These are phyloP conservation scores for Drosera capensis DNA, from an alignment of 148 eudicot species.

Conservation along the genomic window DNA sequence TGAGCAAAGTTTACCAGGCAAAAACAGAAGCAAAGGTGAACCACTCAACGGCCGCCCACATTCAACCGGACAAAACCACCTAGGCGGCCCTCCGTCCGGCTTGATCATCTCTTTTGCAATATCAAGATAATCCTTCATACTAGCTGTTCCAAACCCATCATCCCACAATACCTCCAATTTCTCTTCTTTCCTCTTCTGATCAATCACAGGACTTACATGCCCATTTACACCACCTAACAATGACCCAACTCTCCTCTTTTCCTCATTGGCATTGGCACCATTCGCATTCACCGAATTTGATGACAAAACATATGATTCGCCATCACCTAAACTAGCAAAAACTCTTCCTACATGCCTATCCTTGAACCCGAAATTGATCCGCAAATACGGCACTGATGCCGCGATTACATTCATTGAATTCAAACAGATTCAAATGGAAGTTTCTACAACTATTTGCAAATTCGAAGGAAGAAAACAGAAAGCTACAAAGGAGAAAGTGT, in stretches of 20 bases:
- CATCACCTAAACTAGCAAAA: conserved; percentile 21
- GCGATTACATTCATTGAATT: too few species aligned
- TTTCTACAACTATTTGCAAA: too few species aligned
- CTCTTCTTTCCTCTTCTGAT: conserved; percentile 8
- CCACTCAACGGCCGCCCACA: conserved; percentile 53
- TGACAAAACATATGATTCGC: conserved; percentile 24
- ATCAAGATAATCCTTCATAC: conserved; percentile 83
- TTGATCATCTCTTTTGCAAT: conserved; percentile 42
- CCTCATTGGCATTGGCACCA: conserved; percentile 22
- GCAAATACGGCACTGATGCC: too few species aligned
- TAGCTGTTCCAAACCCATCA: conserved; percentile 76
- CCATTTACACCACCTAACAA: conserved; percentile 32
- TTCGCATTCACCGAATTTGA: conserved; percentile 21
- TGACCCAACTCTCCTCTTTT: conserved; percentile 28
- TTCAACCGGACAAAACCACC: conserved; percentile 88
- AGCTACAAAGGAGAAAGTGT: too few species aligned
- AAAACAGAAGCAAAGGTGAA: conserved; percentile 74
- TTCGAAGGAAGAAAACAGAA: too few species aligned
- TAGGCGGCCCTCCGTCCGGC: conserved; percentile 80
- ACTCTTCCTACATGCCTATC: conserved; percentile 18
- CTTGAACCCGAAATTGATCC: conserved; percentile 16
- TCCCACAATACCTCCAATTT: conserved; percentile 66
- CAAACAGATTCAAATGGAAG: too few species aligned
- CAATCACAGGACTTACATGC: conserved; percentile 10
- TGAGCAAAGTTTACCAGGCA: conserved; percentile 79